Base-by-base conservation (phyloP, 441 rosid genomes). In the Theobroma grandiflorum region DNA sequence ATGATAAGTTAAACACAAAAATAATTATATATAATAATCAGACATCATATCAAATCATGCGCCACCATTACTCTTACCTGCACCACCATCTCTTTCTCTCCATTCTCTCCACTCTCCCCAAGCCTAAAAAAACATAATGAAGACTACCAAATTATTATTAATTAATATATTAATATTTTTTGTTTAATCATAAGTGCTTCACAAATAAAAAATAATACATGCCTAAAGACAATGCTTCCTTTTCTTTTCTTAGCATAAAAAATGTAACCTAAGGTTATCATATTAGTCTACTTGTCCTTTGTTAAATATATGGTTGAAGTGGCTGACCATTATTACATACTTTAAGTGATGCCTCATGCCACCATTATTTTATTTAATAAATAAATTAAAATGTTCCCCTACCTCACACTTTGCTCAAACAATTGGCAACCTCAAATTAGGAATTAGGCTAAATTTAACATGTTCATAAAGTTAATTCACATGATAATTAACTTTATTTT, bases 31-130 rank as follows among this genome's bases (percentile, higher is more conserved):
- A 37, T 26, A 40, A 45, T 47, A 38, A 72, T 10, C 33, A 55
- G 61, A 74, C 47, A 79, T 64, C 42, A 66, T 50, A 63, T 66
- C 63, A n/a, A 79, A 83, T 79, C 58, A 83, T 83, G 86, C 83
- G 62, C 85, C 85, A 81, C 84, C 81, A 81, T 76, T 40, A 18
- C 70, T 22, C 37, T 26, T 20, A 40, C 57, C 66, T 14, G 79
- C 78, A 58, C 85, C 81, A 33, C 84, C 80, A 57, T 68, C 77
- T 43, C 31, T 42, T 65, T 66, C 68, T 53, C 75, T 33, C 62
- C 40, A 8, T 42, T 31, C 49, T 6, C 37, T 5, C 62, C 65
- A 38, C 58, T 69, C 42, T 33, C n/a, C 53, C 26, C 33, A 0
- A n/a, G 3, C 50, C 50, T 66, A 15, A 71, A n/a, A 38, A 50